Percentiles rank a stretch among this genome's conserved stretches.
Evolutionary conservation across 73 alveolate species (phyloP).

Genomic region (Breviolum minutum): DNA sequence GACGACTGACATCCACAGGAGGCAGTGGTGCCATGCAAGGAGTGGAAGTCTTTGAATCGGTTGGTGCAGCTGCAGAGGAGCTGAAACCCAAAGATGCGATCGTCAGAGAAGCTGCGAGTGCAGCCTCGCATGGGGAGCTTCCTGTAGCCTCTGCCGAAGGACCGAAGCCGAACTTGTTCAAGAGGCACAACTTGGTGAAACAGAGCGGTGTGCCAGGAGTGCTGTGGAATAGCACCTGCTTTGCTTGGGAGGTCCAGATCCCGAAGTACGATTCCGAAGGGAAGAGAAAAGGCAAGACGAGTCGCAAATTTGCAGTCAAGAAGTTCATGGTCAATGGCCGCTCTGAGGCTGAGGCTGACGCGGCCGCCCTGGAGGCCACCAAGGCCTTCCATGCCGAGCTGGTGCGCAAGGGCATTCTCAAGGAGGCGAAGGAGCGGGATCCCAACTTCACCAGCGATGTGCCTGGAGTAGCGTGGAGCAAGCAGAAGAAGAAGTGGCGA

Average conservation of each 20-base stretch:
- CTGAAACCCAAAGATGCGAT: neutral
- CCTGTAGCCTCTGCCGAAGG: neutral
- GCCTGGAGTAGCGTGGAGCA: neutral
- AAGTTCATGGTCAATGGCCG: neutral
- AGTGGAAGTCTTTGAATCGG: neutral
- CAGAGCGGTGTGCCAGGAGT: slow-evolving; percentile 22
- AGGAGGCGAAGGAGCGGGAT: neutral
- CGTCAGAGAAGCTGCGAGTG: neutral
- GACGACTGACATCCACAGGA: neutral
- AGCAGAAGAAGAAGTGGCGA: neutral
- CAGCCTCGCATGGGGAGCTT: neutral
- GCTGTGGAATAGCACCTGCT: neutral
- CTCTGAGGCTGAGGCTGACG: neutral
- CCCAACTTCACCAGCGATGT: neutral
- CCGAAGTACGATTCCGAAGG: neutral
- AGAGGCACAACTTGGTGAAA: neutral
- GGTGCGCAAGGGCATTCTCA: slow-evolving; percentile 1
- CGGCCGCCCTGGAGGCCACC: slow-evolving; percentile 37
- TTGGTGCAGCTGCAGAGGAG: neutral
- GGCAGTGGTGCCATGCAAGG: slow-evolving; percentile 47
- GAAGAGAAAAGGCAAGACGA: neutral
- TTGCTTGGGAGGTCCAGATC: neutral
- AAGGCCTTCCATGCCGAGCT: slow-evolving; percentile 44
- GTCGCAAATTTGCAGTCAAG: neutral
- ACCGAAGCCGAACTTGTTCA: neutral